Conservation (phyloP, 2,329 filamentous ascomycete species). For the Colletotrichum incanum region DNA sequence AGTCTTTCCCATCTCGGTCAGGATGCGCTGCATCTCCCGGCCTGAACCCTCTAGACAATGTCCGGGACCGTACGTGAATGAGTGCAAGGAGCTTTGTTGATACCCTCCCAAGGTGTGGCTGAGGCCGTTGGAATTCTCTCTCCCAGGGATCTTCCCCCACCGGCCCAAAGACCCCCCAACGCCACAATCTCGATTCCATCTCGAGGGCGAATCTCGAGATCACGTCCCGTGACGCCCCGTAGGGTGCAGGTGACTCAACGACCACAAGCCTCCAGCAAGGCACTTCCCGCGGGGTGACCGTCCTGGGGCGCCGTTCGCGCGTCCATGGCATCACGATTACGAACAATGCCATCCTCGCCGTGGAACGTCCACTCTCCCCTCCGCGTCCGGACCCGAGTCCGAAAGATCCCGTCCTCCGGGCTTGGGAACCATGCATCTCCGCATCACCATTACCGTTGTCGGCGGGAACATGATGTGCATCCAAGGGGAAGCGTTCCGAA, state of each 20-base stretch:
- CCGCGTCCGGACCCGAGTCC: conserved; percentile 17
- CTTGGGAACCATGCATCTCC: not conserved
- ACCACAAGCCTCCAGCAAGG: not conserved
- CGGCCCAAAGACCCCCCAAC: not conserved
- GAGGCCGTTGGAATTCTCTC: not conserved
- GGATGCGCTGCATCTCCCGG: not conserved
- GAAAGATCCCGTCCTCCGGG: conserved; percentile 29
- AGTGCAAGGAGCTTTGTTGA: not conserved
- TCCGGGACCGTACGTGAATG: not conserved
- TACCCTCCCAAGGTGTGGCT: conserved; percentile 16
- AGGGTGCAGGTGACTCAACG: not conserved
- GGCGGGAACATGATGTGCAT: not conserved
- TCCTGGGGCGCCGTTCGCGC: not conserved
- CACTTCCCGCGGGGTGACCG: not conserved
- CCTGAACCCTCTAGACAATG: not conserved
- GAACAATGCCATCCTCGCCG: not conserved
- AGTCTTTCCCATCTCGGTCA: not conserved
- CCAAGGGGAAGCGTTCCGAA: not conserved
- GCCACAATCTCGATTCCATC: conserved; percentile 33
- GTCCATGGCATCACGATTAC: conserved; percentile 1
- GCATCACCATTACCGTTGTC: not conserved
- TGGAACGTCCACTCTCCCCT: not conserved
- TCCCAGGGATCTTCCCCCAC: not conserved
- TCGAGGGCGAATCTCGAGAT: not conserved
- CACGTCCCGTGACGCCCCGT: conserved; percentile 3